Evolutionary conservation across 1,284 basidiomycete genomes (phyloP).

Genomic region (Pascua guehoae): DNA sequence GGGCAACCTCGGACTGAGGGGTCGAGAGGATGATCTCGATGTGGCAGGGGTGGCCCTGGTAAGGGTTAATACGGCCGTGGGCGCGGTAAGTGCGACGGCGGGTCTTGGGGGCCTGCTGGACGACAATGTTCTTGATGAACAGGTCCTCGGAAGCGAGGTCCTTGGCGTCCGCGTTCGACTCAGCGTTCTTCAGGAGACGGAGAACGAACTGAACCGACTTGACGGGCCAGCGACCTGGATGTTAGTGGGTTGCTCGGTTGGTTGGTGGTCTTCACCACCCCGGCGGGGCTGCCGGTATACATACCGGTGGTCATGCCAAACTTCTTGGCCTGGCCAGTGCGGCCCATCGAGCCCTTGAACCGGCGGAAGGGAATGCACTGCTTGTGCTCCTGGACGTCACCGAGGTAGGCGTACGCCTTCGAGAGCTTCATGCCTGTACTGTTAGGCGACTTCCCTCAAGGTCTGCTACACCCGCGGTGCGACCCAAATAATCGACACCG

Average conservation of each 20-base stretch:
- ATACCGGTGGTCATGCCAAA: conserved; percentile 82
- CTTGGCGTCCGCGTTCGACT: conserved; percentile 98
- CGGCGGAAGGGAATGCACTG: conserved; percentile 96
- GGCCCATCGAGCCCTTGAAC: conserved; percentile 94
- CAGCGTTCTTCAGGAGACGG: conserved; percentile 95
- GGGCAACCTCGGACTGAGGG: conserved; percentile 76
- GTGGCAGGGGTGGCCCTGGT: conserved; percentile 89
- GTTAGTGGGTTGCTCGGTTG: background rate
- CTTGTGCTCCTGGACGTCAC: conserved; percentile 94
- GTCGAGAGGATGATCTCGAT: conserved; percentile 87
- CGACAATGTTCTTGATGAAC: conserved; percentile 92
- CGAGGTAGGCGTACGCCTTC: conserved; percentile 94
- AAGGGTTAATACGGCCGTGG: conserved; percentile 88
- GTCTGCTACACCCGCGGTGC: background rate
- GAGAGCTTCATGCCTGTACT: conserved; percentile 79
- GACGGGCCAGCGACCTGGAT: conserved; percentile 92
- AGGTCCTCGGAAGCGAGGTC: conserved; percentile 90
- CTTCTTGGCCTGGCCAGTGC: conserved; percentile 95
- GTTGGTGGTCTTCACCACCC: conserved; percentile 7
- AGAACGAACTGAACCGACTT: conserved; percentile 97
- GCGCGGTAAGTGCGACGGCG: conserved; percentile 99
- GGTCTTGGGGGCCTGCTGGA: conserved; percentile 99
- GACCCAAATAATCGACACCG: conserved; percentile 49
- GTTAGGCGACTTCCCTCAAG: background rate
- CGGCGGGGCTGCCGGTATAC: too few relatives aligned